Evolutionary conservation across 1,284 basidiomycete species (phyloP), one percentile per base, ranked within the genome.

Genomic region (Ganoderma multipileum): DNA sequence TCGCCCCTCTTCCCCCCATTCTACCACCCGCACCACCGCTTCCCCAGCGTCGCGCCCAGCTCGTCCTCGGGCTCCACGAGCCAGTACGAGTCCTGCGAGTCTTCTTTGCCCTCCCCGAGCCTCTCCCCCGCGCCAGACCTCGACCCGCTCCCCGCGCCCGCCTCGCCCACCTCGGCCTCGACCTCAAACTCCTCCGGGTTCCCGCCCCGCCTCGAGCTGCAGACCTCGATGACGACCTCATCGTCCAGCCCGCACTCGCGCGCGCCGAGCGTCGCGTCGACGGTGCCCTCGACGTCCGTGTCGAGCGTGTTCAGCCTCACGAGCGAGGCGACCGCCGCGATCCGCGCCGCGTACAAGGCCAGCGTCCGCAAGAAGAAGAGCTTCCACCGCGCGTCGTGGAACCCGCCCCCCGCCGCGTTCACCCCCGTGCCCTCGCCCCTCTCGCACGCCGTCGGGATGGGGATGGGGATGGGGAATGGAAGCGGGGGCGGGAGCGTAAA

Each of bases 371-470:
- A 87, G 77, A 86, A 86, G 76, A 84, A 83, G 73, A 87, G 83
- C 70, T 83, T 87, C 72, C 85, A 87, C 70, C 83, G 87, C 57
- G 82, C 83, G 64, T 89, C 87, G 42, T 89, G 88, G 87, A 86
- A 83, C 66, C 79, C 80, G 33, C 74, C 74, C 47, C 74, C 76
- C 1, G 57, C 72, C 5, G 61, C 70, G 54, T 66, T 67, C 33
- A 54, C 66, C 42, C 61, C 62, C 26, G 55, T 52, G 2, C 67
- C 66, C 26, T 44, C n/a, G 61, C 64, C 39, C 20, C 68, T 60
- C 12, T 41, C 36, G 26, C 30, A 33, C 8, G 12, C 57, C 8
- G 33, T 8, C 3, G 33, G n/a, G n/a, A n/a, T n/a, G n/a, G n/a
- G n/a, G n/a, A n/a, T n/a, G n/a, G n/a, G n/a, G n/a, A n/a, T n/a